phyloP scores from a whole-genome alignment of 352 stramenopile species.

The Pythium aphanidermatum region DNA sequence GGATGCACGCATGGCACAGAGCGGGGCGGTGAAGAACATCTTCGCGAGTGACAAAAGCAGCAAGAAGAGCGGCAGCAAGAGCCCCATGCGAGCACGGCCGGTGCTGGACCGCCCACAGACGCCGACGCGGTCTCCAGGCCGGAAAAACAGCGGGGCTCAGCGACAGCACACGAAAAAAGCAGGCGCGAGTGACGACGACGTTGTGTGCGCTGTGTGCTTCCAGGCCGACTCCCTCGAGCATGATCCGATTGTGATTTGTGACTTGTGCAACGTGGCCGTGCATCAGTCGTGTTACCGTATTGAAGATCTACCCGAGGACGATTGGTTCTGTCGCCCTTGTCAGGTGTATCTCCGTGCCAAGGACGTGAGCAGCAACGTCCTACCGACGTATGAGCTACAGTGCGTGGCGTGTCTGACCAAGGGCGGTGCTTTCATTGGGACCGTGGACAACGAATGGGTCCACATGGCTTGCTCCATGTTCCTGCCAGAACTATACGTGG shows the following conservation, averaged over 20 bases:
- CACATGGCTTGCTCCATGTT: slow-evolving; percentile 79
- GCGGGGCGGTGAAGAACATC: slow-evolving; percentile 19
- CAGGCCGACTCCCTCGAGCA: slow-evolving; percentile 57
- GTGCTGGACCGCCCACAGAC: background rate
- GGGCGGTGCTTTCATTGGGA: slow-evolving; percentile 49
- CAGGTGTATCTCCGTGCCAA: slow-evolving; percentile 35
- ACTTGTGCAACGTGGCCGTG: slow-evolving; percentile 59
- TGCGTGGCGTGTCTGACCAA: slow-evolving; percentile 50
- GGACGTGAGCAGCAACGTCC: slow-evolving; percentile 35
- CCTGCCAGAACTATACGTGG: slow-evolving; percentile 63
- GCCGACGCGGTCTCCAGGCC: too few species aligned
- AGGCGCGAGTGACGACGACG: slow-evolving; percentile 32
- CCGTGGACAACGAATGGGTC: slow-evolving; percentile 47
- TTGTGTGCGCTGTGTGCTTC: slow-evolving; percentile 59
- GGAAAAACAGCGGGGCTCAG: background rate
- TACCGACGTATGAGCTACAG: slow-evolving; percentile 44
- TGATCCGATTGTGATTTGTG: slow-evolving; percentile 79
- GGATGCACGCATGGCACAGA: slow-evolving; percentile 19
- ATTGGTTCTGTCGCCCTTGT: slow-evolving; percentile 79
- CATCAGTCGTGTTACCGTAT: slow-evolving; percentile 82
- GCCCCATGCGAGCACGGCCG: background rate
- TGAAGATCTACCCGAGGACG: slow-evolving; percentile 48
- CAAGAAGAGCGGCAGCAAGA: background rate
- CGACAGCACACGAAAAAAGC: background rate
- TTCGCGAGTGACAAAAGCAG: slow-evolving; percentile 20